Conservation (phyloP, 2,329 filamentous ascomycete genomes). For the Paecilomyces formosus region DNA sequence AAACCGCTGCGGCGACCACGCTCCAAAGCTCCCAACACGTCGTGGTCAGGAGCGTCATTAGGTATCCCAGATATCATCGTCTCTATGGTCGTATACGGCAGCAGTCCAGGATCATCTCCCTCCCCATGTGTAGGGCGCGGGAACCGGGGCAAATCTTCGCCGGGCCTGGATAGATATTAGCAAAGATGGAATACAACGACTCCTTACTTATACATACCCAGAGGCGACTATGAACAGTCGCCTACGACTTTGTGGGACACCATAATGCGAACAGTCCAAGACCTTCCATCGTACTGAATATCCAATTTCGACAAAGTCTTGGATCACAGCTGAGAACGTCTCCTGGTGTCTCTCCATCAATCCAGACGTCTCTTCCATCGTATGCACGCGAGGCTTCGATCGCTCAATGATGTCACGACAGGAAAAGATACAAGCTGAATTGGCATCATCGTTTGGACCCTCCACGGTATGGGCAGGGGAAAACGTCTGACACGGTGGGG, state of each 20-base stretch:
- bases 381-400: constrained; percentile 60
- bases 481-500: constrained; percentile 70
- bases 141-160: constrained; percentile 61
- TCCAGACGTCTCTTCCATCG: constrained; percentile 72
- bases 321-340: constrained; percentile 55
- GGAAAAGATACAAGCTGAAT: constrained; percentile 51
- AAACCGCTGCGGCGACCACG: constrained; percentile 17
- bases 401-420: constrained; percentile 49
- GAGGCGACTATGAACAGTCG: constrained; percentile 47
- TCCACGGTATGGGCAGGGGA: constrained; percentile 61
- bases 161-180: constrained; percentile 56
- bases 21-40: constrained; percentile 20
- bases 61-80: constrained; percentile 36
- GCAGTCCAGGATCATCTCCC: constrained; percentile 19
- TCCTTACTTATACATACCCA: constrained; percentile 32
- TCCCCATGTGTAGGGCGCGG: constrained; percentile 53
- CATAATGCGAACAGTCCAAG: constrained; percentile 43
- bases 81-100: constrained; percentile 33
- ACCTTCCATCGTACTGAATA: constrained; percentile 67
- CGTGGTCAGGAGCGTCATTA: constrained; percentile 33
- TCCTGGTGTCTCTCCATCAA: constrained; percentile 48
- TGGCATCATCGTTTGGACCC: constrained; percentile 55
- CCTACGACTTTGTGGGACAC: constrained; percentile 42
- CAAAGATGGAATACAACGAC: constrained; percentile 24
- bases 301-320: constrained; percentile 55